phyloP scores from a whole-genome alignment of 1,139 yeast genomes.

The Entelexis sorbosivorans region DNA sequence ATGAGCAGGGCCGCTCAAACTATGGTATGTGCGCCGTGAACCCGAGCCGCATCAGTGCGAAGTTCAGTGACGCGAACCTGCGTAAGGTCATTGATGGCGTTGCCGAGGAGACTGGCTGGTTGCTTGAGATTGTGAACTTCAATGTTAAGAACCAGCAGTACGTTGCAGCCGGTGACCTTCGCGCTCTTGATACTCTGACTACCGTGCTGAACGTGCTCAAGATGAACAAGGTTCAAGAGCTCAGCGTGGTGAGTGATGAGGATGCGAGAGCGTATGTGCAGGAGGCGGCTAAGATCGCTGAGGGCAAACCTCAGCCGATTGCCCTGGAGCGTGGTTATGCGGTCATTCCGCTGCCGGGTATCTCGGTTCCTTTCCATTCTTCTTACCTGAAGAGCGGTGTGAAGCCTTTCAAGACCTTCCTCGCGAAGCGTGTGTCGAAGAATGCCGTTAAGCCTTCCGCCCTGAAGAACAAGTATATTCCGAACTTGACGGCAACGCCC shows the following conservation, averaged over 20 bases:
- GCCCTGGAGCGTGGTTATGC: conserved; percentile 97
- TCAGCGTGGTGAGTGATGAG: conserved; percentile 69
- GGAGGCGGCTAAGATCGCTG: conserved; percentile 70
- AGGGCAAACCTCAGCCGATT: conserved; percentile 89
- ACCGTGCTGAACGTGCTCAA: conserved; percentile 88
- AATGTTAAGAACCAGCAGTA: conserved; percentile 97
- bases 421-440: conserved; percentile 89
- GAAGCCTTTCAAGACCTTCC: conserved; percentile 95
- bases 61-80: conserved; percentile 86
- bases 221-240: conserved; percentile 84
- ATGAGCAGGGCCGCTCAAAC: conserved; percentile 85
- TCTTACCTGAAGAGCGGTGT: conserved; percentile 96
- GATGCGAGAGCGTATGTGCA: conserved; percentile 75
- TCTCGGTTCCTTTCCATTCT: conserved; percentile 98
- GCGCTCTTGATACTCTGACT: conserved; percentile 85
- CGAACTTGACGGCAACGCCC: conserved; percentile 97
- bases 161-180: conserved; percentile 95
- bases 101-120: conserved; percentile 74
- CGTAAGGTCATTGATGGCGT: conserved; percentile 91
- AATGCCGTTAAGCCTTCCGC: conserved; percentile 91
- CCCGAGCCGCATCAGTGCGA: conserved; percentile 82
- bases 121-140: conserved; percentile 93
- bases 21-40: conserved; percentile 99
- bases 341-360: conserved; percentile 94
- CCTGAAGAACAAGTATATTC: conserved; percentile 89